Conservation (phyloP, 2,329 filamentous ascomycete genomes). For the Endocalyx cinctus region DNA sequence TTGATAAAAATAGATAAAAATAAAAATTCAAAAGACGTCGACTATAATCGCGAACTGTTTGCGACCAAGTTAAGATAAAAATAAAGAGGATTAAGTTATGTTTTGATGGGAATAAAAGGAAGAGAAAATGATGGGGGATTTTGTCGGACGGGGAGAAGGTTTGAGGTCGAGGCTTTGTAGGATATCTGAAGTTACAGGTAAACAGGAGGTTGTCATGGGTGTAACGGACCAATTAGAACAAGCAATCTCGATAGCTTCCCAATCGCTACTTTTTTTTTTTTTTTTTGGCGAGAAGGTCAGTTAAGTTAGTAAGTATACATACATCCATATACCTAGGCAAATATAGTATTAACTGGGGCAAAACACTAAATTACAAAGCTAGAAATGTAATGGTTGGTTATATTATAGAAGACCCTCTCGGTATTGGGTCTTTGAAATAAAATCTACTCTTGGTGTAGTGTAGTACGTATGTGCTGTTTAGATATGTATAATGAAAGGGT, state of each 20-base stretch:
- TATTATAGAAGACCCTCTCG: too few species aligned
- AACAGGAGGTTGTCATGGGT: constrained; percentile 24
- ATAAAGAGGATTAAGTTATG: constrained; percentile 7
- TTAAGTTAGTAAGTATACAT: too few species aligned
- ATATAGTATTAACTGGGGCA: too few species aligned
- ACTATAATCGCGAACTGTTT: constrained; percentile 11
- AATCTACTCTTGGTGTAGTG: too few species aligned
- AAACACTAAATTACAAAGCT: too few species aligned
- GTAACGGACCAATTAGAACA: constrained; percentile 18
- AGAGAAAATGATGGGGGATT: constrained; percentile 15
- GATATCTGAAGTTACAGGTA: constrained; percentile 23
- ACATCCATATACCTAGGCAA: too few species aligned
- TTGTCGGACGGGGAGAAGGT: constrained; percentile 16
- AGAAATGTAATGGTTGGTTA: too few species aligned
- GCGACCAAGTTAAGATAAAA: constrained; percentile 12
- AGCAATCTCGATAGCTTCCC: constrained; percentile 18
- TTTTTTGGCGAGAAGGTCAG: too few species aligned
- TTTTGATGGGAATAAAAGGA: constrained; percentile 11
- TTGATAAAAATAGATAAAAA: constrained; percentile 3
- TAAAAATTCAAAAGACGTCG: constrained; percentile 5
- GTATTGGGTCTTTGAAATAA: too few species aligned
- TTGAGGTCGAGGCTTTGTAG: constrained; percentile 23
- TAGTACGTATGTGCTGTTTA: too few species aligned
- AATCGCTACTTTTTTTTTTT: too few species aligned
- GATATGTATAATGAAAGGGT: too few species aligned